phyloP scores from a whole-genome alignment of 2,329 filamentous ascomycete genomes.

The Leptographium procerum region DNA sequence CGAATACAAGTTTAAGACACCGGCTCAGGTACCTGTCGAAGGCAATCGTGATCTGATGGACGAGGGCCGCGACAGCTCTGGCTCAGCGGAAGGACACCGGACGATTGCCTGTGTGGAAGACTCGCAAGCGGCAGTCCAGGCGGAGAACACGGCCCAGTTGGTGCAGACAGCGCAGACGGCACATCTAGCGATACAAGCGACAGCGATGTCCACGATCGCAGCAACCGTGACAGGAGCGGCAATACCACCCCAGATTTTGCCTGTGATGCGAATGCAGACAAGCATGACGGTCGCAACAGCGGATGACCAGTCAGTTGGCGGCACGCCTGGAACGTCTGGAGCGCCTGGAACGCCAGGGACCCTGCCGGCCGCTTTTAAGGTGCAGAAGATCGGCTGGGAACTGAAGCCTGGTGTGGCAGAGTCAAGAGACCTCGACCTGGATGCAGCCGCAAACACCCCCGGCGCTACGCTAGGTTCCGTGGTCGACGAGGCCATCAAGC shows the following conservation, averaged over 20 bases:
- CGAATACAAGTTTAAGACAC: constrained; percentile 72
- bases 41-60: constrained; percentile 76
- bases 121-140: constrained; percentile 37
- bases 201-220: not conserved
- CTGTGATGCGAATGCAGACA: too few relatives aligned
- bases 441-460: constrained; percentile 48
- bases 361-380: constrained; percentile 67
- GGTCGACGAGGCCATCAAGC: constrained; percentile 79
- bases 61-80: constrained; percentile 58
- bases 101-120: constrained; percentile 67
- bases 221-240: not conserved
- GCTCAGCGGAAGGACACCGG: constrained; percentile 54
- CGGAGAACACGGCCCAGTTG: not conserved
- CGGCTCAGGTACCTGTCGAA: constrained; percentile 59
- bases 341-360: constrained; percentile 50
- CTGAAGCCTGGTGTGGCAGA: constrained; percentile 52
- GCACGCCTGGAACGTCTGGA: too few relatives aligned
- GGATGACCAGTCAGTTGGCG: not conserved
- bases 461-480: constrained; percentile 77
- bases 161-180: constrained; percentile 27
- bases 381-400: constrained; percentile 71
- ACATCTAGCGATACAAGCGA: constrained; percentile 22
- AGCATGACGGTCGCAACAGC: too few relatives aligned
- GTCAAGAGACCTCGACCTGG: constrained; percentile 60
- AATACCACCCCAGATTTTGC: not conserved